Conservation (phyloP, 2,329 filamentous ascomycete genomes). For the Aspergillus novoparasiticus region DNA sequence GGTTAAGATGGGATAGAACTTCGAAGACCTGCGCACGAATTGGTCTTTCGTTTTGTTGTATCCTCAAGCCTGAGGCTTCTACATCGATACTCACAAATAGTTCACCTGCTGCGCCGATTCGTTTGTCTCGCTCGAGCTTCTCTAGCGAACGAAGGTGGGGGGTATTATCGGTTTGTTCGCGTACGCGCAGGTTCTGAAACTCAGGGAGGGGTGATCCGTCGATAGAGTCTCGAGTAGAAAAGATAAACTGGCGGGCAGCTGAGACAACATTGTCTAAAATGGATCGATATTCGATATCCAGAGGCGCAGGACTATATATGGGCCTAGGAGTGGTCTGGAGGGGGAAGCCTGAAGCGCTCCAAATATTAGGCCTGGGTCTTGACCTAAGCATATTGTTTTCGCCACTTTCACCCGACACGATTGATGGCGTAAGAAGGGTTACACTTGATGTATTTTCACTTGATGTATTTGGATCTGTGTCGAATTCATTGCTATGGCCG, state of each 20-base stretch:
- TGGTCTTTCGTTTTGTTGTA: background rate
- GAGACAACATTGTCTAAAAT: conserved; percentile 7
- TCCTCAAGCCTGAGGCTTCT: background rate
- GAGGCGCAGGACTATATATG: background rate
- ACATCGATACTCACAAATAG: conserved; percentile 13
- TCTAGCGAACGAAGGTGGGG: conserved; percentile 5
- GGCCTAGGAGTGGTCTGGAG: background rate
- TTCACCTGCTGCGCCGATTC: conserved; percentile 13
- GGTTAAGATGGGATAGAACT: conserved; percentile 5
- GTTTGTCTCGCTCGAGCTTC: conserved; percentile 10
- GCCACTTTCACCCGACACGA: background rate
- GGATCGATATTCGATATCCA: background rate
- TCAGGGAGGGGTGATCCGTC: conserved; percentile 3
- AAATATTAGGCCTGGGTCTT: background rate
- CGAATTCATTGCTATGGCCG: background rate
- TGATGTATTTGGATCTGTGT: background rate
- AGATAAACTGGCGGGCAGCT: conserved; percentile 2
- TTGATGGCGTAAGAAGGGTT: background rate
- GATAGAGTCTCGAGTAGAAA: conserved; percentile 4
- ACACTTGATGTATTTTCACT: background rate
- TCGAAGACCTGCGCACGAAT: conserved; percentile 12
- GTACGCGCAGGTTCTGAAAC: background rate
- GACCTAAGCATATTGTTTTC: background rate
- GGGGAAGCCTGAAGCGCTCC: background rate
- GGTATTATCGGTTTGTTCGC: background rate